A percentile compares a stretch with the other conserved stretches of the same genome.
phyloP scores from a whole-genome alignment of 208 protist genomes.

The Crithidia bombi region DNA sequence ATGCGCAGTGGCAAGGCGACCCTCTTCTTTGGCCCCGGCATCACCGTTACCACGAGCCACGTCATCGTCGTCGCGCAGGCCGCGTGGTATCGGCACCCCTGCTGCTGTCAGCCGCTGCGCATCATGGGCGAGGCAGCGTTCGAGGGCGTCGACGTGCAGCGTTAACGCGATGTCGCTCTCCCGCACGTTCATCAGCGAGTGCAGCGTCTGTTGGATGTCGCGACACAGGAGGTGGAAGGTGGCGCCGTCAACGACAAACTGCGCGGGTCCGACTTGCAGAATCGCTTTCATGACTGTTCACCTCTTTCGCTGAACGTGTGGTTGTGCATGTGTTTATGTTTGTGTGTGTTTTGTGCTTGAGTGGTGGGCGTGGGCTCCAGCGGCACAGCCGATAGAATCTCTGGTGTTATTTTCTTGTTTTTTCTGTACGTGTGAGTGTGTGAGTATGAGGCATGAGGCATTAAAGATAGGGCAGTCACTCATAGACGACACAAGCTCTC shows the following conservation, averaged over 20 bases:
- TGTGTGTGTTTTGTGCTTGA: no score
- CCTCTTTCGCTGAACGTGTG: background rate
- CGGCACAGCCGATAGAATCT: no score
- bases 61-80: background rate
- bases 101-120: constrained; percentile 15
- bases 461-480: no score
- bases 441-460: no score
- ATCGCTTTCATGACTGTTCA: constrained; percentile 36
- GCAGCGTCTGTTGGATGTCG: constrained; percentile 33
- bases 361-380: no score
- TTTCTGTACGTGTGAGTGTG: no score
- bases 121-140: constrained; percentile 22
- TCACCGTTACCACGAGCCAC: background rate
- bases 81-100: background rate
- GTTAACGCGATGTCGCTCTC: constrained; percentile 26
- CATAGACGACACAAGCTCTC: no score
- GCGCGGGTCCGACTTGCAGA: constrained; percentile 40
- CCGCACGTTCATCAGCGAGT: constrained; percentile 27
- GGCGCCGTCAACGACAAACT: constrained; percentile 44
- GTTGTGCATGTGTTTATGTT: no score
- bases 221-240: constrained; percentile 45
- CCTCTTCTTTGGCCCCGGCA: no score
- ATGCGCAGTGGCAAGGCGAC: no score
- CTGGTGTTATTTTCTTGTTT: no score
- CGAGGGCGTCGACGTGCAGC: constrained; percentile 27